These are phyloP conservation scores for Otatea glauca DNA, from an alignment of 176 grass and related monocot species.

Conservation along the genomic window DNA sequence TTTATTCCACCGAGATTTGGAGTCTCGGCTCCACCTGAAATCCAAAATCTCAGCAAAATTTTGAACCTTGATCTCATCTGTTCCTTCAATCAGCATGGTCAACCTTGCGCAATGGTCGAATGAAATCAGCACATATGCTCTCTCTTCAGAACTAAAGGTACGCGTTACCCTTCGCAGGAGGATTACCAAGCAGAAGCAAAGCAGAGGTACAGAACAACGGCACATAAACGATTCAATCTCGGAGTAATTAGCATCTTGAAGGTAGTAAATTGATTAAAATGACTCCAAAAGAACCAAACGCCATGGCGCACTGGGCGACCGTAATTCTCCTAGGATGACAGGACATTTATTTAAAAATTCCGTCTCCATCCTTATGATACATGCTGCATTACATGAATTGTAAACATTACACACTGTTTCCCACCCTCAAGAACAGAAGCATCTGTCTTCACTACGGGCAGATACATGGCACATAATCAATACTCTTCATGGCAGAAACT, in stretches of 20 bases:
- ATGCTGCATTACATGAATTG: conserved; percentile 33
- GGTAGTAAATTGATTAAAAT: neutral
- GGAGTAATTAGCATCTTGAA: neutral
- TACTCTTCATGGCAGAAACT: conserved; percentile 7
- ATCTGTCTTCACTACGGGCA: neutral
- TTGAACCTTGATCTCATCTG: neutral
- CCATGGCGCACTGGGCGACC: no score
- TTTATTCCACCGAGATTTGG: no score
- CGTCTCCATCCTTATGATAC: conserved; percentile 36
- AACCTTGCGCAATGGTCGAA: neutral
- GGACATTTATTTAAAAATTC: conserved; percentile 47
- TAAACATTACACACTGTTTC: conserved; percentile 37
- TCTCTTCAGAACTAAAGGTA: neutral
- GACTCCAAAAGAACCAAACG: neutral
- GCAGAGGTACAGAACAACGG: neutral
- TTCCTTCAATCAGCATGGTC: neutral
- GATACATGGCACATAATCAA: neutral
- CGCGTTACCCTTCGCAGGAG: neutral
- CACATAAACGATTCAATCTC: neutral
- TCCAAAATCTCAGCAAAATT: no score
- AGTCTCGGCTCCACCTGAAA: no score
- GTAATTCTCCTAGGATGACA: conserved; percentile 1
- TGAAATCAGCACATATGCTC: neutral
- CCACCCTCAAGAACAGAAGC: neutral
- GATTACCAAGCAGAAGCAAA: neutral